A percentile compares a stretch with the other conserved stretches of the same genome.
Evolutionary conservation across 495 filamentous ascomycete species (phyloP).

Genomic region (Geoglossum glabrum): DNA sequence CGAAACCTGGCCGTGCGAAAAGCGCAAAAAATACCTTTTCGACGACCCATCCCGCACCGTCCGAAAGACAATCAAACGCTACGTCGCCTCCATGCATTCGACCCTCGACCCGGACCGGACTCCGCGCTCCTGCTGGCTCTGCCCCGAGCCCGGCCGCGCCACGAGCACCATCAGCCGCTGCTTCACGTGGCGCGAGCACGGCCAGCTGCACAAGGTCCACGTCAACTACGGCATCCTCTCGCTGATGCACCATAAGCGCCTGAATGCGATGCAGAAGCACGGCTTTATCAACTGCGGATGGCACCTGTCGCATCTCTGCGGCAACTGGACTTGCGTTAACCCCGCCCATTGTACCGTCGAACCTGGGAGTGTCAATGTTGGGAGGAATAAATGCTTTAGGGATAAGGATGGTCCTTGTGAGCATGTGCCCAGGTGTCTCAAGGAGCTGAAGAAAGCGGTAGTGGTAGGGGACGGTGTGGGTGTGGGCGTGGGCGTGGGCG

Average conservation of each 20-base stretch:
- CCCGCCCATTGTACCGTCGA: conserved; percentile 16
- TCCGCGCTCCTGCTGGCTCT: neutral
- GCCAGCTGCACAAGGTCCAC: neutral
- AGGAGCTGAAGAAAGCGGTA: too few species aligned
- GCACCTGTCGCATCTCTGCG: conserved; percentile 20
- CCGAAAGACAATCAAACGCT: neutral
- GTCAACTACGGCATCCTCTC: neutral
- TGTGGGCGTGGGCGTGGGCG: too few species aligned
- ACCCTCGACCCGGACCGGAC: neutral
- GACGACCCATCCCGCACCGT: neutral
- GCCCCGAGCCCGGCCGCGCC: neutral
- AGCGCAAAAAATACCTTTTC: neutral
- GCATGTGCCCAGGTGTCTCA: neutral
- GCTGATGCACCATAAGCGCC: neutral
- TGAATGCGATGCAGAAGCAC: conserved; percentile 16
- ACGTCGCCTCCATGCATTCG: neutral
- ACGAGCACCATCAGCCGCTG: neutral
- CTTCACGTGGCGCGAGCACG: neutral
- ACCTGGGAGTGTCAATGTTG: conserved; percentile 11
- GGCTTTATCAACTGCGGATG: conserved; percentile 17
- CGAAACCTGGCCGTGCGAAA: neutral
- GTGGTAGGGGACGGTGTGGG: too few species aligned
- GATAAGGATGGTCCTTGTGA: neutral
- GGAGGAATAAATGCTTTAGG: conserved; percentile 17
- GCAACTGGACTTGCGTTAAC: conserved; percentile 22